Evolutionary conservation across 164 flowering plant species (phyloP), one percentile per base, ranked within the genome.

Genomic region (Houttuynia cordata): DNA sequence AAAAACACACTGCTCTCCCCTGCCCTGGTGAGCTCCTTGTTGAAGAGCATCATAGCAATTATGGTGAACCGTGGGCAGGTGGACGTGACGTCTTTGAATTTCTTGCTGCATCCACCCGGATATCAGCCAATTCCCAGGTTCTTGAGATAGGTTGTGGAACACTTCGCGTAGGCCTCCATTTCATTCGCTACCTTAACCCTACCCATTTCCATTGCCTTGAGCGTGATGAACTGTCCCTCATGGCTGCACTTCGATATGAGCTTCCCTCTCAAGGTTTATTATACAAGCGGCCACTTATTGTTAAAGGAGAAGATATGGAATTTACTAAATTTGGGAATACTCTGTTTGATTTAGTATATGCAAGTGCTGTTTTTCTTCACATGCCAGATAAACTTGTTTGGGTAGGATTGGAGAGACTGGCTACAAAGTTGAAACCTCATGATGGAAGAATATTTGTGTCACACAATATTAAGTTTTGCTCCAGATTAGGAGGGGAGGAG

Each of bases 21-120:
- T 93, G 97, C 63, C 96, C 97, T 0, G 91, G 89, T 9, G 99
- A 88, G 63, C 78, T 93, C 1, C 92, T 93, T 3, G 93, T 90
- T 1, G 97, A 93, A 54, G 84, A 90, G 74, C 99, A 93, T 66
- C 99, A 90, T 63, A 93, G 99, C 80, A 85, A 93, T 75, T 90
- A 93, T 64, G 99, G 99, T 25, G 99, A 93, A 75, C 99, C 99
- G 1, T 93, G 99, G 99, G 99, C 97, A 0, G 99, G 99, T 30
- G 99, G 99, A 7, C 77, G 97, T 0, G 97, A 93, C 60, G 95
- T 90, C 52, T 93, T 90, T 66, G 99, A 90, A 64, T 93, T 90
- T 66, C 85, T 93, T 21, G 99, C 96, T 1, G 75, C 78, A 57
- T 74, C 89, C 0, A 39, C 67, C n/a, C 69, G 62, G 6, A 66